These are phyloP conservation scores for Mucuna pruriens DNA, from an alignment of 306 rosid genomes.

Conservation along the genomic window DNA sequence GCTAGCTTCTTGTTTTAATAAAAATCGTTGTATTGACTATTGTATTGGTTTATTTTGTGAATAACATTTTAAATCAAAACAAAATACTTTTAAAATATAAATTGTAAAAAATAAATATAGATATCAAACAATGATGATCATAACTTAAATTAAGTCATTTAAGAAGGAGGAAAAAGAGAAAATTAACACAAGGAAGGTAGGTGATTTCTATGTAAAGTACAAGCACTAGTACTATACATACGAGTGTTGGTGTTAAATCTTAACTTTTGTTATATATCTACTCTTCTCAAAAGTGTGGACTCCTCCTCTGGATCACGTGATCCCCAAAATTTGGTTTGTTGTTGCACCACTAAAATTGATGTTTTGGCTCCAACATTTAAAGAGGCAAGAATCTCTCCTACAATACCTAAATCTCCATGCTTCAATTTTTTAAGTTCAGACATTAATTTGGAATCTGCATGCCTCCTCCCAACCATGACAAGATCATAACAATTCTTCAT, in stretches of 20 bases:
- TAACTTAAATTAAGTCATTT: neutral
- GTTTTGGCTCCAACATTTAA: conserved; percentile 44
- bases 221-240: conserved; percentile 29
- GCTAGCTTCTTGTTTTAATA: neutral
- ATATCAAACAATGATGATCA: neutral
- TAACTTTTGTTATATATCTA: conserved; percentile 28
- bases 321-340: conserved; percentile 67
- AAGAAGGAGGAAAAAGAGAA: neutral
- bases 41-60: neutral
- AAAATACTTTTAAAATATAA: neutral
- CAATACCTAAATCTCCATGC: conserved; percentile 57
- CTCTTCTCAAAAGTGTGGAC: conserved; percentile 48
- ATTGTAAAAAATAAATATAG: neutral
- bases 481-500: conserved; percentile 58
- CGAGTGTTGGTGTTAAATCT: conserved; percentile 17
- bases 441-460: conserved; percentile 57
- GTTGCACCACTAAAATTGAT: conserved; percentile 73
- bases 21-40: neutral
- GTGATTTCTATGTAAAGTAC: conserved; percentile 11
- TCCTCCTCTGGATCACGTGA: conserved; percentile 72
- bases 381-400: conserved; percentile 64
- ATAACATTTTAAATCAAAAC: neutral
- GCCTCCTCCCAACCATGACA: conserved; percentile 67
- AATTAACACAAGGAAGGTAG: neutral
- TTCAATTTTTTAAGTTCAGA: conserved; percentile 53